Evolutionary conservation across 2,329 filamentous ascomycete genomes (phyloP).

Genomic region (Apiospora malaysiana): DNA sequence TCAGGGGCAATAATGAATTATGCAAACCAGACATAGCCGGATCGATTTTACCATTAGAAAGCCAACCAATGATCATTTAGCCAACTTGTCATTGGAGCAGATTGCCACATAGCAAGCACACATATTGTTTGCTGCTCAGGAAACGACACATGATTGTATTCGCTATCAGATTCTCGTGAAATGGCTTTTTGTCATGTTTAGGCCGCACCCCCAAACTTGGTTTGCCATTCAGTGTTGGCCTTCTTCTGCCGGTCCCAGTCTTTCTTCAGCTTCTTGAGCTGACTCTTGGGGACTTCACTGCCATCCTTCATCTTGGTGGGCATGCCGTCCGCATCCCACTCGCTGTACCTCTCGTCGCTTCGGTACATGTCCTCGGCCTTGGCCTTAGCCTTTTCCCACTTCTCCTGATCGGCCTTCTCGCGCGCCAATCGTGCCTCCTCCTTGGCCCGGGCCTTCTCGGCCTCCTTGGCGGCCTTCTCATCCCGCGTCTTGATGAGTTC

Average conservation of each 20-base stretch:
- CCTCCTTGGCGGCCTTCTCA: conserved; percentile 65
- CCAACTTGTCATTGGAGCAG: not conserved
- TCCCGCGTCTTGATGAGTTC: conserved; percentile 64
- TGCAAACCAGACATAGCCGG: not conserved
- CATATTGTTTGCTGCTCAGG: not conserved
- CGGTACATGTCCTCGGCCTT: conserved; percentile 63
- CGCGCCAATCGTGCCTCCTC: conserved; percentile 59
- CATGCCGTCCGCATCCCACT: conserved; percentile 83
- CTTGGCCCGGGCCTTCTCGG: conserved; percentile 62
- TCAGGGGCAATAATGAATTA: not conserved
- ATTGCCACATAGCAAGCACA: not conserved
- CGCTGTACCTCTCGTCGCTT: conserved; percentile 65
- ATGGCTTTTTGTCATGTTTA: not conserved
- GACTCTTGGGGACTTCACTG: conserved; percentile 79
- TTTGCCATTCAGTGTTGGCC: conserved; percentile 68
- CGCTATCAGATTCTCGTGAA: not conserved
- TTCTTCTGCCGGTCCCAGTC: conserved; percentile 93
- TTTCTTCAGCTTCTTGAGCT: conserved; percentile 83
- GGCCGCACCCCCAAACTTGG: conserved; percentile 39
- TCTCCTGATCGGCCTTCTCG: conserved; percentile 59
- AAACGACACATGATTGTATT: not conserved
- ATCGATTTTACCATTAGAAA: not conserved
- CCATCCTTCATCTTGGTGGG: conserved; percentile 80
- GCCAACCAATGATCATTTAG: not conserved
- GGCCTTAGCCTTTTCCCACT: conserved; percentile 63